Evolutionary conservation across 1,284 basidiomycete genomes (phyloP).

Genomic region (Heterobasidion parviporum): DNA sequence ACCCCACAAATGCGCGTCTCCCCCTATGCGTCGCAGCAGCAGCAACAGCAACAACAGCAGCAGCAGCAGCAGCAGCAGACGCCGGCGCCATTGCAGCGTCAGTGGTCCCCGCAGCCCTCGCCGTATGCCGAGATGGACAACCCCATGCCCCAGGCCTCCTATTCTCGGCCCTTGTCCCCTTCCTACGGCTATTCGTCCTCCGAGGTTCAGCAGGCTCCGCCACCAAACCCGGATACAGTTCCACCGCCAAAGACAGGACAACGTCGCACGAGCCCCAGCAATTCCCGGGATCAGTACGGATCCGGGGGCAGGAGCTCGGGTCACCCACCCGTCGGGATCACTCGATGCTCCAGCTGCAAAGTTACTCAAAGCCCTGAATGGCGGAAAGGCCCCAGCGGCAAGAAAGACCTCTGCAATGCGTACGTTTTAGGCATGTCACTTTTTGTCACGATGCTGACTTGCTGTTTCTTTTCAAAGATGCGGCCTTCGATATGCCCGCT

Average conservation of each 20-base stretch:
- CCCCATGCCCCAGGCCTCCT: constrained; percentile 17
- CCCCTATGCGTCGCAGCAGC: constrained; percentile 30
- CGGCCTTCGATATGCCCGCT: constrained; percentile 73
- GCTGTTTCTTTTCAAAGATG: constrained; percentile 31
- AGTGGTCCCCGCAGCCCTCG: not conserved
- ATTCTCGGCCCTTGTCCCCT: constrained; percentile 11
- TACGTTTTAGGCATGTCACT: constrained; percentile 32
- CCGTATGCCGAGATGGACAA: constrained; percentile 15
- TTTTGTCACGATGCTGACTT: constrained; percentile 10
- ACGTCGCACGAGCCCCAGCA: constrained; percentile 32
- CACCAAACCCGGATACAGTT: constrained; percentile 33
- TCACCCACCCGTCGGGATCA: constrained; percentile 66
- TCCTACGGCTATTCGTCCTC: constrained; percentile 3
- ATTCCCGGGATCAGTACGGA: constrained; percentile 20
- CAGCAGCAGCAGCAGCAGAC: not conserved
- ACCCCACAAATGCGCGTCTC: constrained; percentile 30
- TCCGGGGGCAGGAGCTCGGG: constrained; percentile 27
- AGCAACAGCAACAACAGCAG: constrained; percentile 1
- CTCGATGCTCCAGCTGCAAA: constrained; percentile 78
- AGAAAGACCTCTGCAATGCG: constrained; percentile 93
- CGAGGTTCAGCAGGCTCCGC: constrained; percentile 6
- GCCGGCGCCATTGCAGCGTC: too few relatives aligned
- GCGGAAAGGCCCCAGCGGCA: constrained; percentile 85
- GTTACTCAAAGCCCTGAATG: constrained; percentile 86
- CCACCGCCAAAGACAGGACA: constrained; percentile 58